A percentile compares a stretch with the other conserved stretches of the same genome.
Conservation (phyloP, 257 asterid species). For the Solanum etuberosum region DNA sequence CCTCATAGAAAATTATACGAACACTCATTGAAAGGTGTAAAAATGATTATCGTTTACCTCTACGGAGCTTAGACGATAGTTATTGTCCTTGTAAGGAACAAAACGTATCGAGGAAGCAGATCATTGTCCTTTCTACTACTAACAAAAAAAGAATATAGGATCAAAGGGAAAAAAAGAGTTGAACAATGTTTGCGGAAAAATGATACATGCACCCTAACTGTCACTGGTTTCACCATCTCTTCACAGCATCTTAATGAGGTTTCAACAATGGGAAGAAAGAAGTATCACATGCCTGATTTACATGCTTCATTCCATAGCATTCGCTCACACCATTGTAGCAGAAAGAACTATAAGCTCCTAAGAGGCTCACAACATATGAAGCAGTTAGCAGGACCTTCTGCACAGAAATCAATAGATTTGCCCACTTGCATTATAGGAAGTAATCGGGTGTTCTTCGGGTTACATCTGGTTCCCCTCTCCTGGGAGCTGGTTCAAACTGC, state of each 20-base stretch:
- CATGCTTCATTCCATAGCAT: constrained; percentile 1
- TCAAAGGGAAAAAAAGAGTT: not conserved
- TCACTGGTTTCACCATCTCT: constrained; percentile 2
- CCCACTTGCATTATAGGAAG: constrained; percentile 33
- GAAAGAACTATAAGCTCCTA: not conserved
- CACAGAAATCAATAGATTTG: not conserved
- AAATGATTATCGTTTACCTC: not conserved
- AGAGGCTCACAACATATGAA: not conserved
- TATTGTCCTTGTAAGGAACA: not conserved
- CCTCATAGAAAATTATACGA: not conserved
- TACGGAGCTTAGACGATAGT: not conserved
- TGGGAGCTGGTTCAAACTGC: constrained; percentile 82
- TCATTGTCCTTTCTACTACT: not conserved
- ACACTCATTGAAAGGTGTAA: not conserved
- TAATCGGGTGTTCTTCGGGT: constrained; percentile 72
- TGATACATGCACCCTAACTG: not conserved
- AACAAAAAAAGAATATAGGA: not conserved
- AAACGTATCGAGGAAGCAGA: not conserved
- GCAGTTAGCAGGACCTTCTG: not conserved
- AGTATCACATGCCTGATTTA: constrained; percentile 2
- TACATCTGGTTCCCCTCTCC: constrained; percentile 79
- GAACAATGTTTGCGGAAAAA: not conserved
- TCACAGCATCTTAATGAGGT: not conserved
- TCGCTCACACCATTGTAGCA: not conserved
- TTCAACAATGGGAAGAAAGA: not conserved